phyloP scores from a whole-genome alignment of 345 rosid species.

The Noccaea caerulescens region DNA sequence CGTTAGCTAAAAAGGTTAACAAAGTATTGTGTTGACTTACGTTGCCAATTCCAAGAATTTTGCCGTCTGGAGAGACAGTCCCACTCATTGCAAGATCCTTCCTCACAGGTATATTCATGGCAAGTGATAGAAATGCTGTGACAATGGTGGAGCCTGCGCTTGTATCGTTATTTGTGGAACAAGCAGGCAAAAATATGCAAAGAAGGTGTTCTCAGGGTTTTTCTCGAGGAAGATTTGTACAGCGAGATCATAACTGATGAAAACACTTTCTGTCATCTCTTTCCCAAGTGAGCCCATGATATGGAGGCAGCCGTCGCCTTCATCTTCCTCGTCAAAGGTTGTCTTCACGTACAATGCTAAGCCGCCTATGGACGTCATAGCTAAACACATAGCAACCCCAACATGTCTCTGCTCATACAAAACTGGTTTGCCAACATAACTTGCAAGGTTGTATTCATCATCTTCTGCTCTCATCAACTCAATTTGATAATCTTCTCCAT shows the following conservation, averaged over 20 bases:
- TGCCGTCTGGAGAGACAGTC: slow-evolving; percentile 75
- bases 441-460: neutral
- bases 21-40: slow-evolving; percentile 49
- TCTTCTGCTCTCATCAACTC: neutral
- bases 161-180: slow-evolving; percentile 91
- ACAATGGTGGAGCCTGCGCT: slow-evolving; percentile 95
- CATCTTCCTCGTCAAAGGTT: no score
- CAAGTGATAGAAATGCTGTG: slow-evolving; percentile 83
- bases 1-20: neutral
- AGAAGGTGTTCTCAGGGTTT: slow-evolving; percentile 62
- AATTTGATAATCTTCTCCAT: neutral
- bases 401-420: no score
- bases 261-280: slow-evolving; percentile 94
- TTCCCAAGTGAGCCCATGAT: slow-evolving; percentile 83
- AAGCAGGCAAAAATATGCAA: slow-evolving; percentile 60
- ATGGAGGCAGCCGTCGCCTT: no score
- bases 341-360: no score
- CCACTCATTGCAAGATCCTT: slow-evolving; percentile 94
- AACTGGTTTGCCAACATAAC: neutral
- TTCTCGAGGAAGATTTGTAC: slow-evolving; percentile 65
- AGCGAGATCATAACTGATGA: slow-evolving; percentile 77
- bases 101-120: slow-evolving; percentile 67
- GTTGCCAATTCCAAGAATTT: slow-evolving; percentile 87
- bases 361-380: no score
- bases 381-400: no score